These are phyloP conservation scores for Buddleja alternifolia DNA, from an alignment of 257 asterid species.

Conservation along the genomic window DNA sequence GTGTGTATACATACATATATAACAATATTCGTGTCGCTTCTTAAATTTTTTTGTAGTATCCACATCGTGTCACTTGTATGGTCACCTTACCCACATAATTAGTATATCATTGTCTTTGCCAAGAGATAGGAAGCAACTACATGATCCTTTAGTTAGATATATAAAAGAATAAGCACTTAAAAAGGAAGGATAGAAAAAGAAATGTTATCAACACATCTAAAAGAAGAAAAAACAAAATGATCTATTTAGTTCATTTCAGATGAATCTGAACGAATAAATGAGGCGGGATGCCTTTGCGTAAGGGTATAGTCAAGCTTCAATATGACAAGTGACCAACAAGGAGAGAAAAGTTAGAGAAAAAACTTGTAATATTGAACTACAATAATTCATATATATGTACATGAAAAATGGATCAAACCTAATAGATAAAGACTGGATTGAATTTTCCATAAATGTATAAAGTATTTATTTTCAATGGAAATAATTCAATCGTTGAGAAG, in stretches of 20 bases:
- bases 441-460: background rate
- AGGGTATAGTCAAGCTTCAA: background rate
- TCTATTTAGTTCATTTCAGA: background rate
- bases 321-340: slow-evolving; percentile 2
- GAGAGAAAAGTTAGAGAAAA: background rate
- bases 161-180: background rate
- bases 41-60: no score
- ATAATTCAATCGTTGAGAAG: background rate
- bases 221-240: background rate
- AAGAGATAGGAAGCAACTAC: background rate
- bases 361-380: background rate
- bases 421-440: background rate
- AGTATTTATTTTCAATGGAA: background rate
- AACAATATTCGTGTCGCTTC: no score
- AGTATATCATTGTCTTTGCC: no score
- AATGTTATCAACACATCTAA: background rate
- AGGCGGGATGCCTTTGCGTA: slow-evolving; percentile 11
- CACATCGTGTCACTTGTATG: no score
- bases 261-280: background rate
- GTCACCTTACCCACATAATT: no score
- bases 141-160: background rate
- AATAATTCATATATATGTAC: background rate
- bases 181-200: background rate
- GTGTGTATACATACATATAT: no score
- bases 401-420: background rate